Conservation (phyloP, 2,329 filamentous ascomycete species). For the Lachnellula hyalina region DNA sequence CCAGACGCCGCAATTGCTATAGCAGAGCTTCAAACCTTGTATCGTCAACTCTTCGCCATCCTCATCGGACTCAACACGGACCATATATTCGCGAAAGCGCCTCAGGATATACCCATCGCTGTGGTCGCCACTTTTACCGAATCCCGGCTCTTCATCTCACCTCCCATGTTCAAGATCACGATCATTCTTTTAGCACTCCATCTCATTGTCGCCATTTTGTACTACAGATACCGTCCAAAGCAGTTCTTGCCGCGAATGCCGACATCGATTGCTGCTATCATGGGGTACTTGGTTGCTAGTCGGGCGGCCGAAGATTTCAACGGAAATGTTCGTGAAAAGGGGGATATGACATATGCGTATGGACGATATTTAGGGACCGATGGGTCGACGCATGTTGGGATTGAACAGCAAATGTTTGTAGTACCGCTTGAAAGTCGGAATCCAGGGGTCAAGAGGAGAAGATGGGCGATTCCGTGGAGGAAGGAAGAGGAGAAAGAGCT, state of each 20-base stretch:
- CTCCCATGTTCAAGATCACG: constrained; percentile 40
- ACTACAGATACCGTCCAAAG: constrained; percentile 40
- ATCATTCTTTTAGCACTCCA: constrained; percentile 41
- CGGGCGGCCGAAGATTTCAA: constrained; percentile 35
- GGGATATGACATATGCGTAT: constrained; percentile 34
- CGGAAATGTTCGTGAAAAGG: neutral
- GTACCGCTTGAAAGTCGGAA: constrained; percentile 25
- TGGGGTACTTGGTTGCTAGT: constrained; percentile 46
- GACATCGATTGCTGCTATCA: constrained; percentile 42
- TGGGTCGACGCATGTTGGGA: constrained; percentile 43
- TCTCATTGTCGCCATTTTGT: constrained; percentile 35
- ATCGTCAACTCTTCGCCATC: constrained; percentile 38
- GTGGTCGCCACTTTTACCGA: constrained; percentile 22
- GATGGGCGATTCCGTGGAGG: neutral
- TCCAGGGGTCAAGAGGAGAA: constrained; percentile 12
- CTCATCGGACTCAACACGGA: constrained; percentile 39
- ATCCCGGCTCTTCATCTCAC: constrained; percentile 44
- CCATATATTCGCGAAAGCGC: constrained; percentile 31
- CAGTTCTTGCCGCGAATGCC: constrained; percentile 47
- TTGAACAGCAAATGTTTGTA: constrained; percentile 45
- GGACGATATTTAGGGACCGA: constrained; percentile 46
- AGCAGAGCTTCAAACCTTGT: constrained; percentile 27
- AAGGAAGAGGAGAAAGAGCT: constrained; percentile 9
- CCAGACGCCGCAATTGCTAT: constrained; percentile 31
- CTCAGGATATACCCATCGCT: neutral